These are phyloP conservation scores for Boletus vermiculosoides DNA, from an alignment of 768 basidiomycete genomes.

Conservation along the genomic window DNA sequence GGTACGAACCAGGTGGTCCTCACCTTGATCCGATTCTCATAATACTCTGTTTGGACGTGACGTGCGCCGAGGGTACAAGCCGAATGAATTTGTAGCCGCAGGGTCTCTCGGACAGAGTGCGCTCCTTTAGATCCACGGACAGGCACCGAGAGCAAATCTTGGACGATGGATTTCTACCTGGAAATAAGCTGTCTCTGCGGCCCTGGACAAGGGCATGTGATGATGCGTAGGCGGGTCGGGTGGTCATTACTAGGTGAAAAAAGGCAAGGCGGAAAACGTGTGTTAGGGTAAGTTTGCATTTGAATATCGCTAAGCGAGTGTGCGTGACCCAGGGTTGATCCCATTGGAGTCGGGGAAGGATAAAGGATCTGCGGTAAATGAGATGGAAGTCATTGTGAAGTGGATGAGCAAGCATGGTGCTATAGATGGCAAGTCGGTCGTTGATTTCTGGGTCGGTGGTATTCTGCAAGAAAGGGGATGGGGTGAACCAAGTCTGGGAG, in stretches of 20 bases:
- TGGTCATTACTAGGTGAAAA: neutral
- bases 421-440: neutral
- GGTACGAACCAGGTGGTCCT: neutral
- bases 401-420: neutral
- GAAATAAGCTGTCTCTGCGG: neutral
- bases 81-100: neutral
- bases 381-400: neutral
- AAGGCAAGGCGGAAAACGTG: constrained; percentile 15
- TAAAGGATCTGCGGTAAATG: constrained; percentile 10
- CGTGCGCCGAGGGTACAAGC: neutral
- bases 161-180: neutral
- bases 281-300: constrained; percentile 11
- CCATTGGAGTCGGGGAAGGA: neutral
- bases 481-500: neutral
- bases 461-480: neutral
- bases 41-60: constrained; percentile 1
- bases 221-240: neutral
- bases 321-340: constrained; percentile 1
- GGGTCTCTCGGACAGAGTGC: constrained; percentile 10
- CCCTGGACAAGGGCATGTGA: constrained; percentile 3
- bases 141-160: neutral
- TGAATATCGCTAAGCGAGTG: constrained; percentile 4
- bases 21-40: constrained; percentile 11
- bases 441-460: neutral
- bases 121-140: constrained; percentile 4